Base-by-base conservation (phyloP, 1,139 yeast genomes). In the Sugiyamaella paludigena region DNA sequence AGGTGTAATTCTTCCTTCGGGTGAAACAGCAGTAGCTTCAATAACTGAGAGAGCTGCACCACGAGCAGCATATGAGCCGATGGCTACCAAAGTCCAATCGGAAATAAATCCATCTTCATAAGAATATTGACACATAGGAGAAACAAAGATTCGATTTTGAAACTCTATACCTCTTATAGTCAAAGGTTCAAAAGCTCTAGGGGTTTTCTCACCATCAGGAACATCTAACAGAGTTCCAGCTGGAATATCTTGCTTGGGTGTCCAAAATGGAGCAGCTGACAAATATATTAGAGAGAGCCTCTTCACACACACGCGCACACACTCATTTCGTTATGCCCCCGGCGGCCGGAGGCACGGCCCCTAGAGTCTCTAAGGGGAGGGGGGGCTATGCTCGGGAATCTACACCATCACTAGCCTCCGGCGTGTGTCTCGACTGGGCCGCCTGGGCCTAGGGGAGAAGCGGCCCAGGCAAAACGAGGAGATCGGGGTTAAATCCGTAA, bases 91-190 rank as follows among this genome's bases (percentile, higher is more conserved):
- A 16, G 62, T 57, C 66, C 71, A 79, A n/a, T 70, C 75, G 0
- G 77, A 78, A 2, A 74, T 69, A 30, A 65, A 62, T 1, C 73
- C 72, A 33, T 71, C 59, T 27, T 61, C 55, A 4, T 78, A 73
- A 1, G 81, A 72, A 62, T 80, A 79, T 50, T 70, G 77, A 59
- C 83, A 77, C 84, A 81, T 79, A 38, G 86, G 85, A 1, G 84
- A 73, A 12, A 80, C 81, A 57, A 60, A 63, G 19, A 80, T 61
- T 56, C 83, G 67, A 57, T 79, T 80, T n/a, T 72, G 74, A 27
- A 80, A 58, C 0, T 66, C 62, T 45, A 75, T 43, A 29, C 64
- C 63, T 35, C 71, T 64, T 49, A 76, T 70, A 33, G 56, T 66
- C 38, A 76, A 50, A 1, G 79, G 78, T 16, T 63, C 59, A 60